Evolutionary conservation across 495 filamentous ascomycete species (phyloP), one percentile per base, ranked within the genome.

Genomic region (Hypomontagnella submonticulosa): DNA sequence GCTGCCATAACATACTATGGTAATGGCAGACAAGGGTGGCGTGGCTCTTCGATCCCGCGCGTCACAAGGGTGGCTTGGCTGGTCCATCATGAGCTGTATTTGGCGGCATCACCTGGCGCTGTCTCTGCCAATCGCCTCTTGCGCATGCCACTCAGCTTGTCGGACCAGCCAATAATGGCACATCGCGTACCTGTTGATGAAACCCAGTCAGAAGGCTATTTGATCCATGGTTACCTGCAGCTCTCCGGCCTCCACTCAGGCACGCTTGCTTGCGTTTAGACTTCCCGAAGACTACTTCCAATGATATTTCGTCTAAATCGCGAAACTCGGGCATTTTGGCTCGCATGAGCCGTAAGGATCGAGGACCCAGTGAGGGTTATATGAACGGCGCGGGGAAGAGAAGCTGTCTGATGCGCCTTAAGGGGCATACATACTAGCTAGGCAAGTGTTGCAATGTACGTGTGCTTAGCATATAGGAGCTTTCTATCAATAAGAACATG

Each of bases 171-270:
- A 59, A 63, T 63, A 57, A 62, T 54, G 64, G 47, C 47, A 42
- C 8, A 40, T 67, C 58, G 52, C 58, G 47, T 67, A 64, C 53
- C 58, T 63, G 57, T 53, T 11, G 42, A 63, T 59, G 48, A 54
- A 68, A 59, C 54, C 65, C 59, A 42, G 59, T 59, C 59, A 68
- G 65, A 68, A 63, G 48, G 49, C 42, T 68, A 63, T 63, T 50
- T 55, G 6, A 27, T 3, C 23, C 23, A 27, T 27, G 32, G 33
- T 46, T 32, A 48, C 12, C 30, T 63, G 59, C 59, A 63, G 49
- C 42, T 44, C 42, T 50, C 50, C 59, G 19, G 42, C 43, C 43
- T 55, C 65, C 65, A 63, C 59, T 63, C 48, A 53, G 58, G 57
- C 65, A 62, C 52, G 58, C 46, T 62, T 52, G 52, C 58, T 58